Conservation (phyloP, 768 basidiomycete genomes). For the Tulasnella sp. region DNA sequence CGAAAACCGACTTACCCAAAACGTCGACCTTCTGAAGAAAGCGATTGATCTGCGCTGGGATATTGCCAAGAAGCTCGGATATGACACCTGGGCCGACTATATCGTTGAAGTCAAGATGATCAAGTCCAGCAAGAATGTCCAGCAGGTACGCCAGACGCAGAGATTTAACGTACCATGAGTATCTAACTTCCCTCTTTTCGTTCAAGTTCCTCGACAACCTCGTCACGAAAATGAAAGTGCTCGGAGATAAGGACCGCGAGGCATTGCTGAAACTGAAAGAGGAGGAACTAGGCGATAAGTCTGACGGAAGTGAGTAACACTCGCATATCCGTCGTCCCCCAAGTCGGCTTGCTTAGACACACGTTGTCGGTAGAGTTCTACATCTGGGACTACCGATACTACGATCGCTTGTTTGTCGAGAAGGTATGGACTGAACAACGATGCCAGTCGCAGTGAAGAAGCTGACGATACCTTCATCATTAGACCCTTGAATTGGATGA, state of each 20-base stretch:
- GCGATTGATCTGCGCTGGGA: slow-evolving; percentile 58
- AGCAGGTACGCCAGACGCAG: slow-evolving; percentile 32
- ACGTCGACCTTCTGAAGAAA: slow-evolving; percentile 57
- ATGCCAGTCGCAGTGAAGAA: neutral
- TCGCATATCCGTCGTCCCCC: neutral
- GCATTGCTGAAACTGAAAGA: slow-evolving; percentile 62
- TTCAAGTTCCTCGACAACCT: slow-evolving; percentile 67
- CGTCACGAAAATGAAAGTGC: slow-evolving; percentile 56
- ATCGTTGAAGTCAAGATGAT: slow-evolving; percentile 80
- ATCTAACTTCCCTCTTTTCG: neutral
- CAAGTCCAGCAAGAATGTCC: slow-evolving; percentile 51
- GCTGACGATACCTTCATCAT: neutral
- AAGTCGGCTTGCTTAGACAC: neutral
- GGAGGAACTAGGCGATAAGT: slow-evolving; percentile 48
- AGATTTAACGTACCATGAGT: slow-evolving; percentile 16
- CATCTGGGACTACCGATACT: slow-evolving; percentile 74
- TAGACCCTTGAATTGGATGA: slow-evolving; percentile 41
- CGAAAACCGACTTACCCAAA: slow-evolving; percentile 56
- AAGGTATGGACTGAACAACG: neutral
- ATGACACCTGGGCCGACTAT: slow-evolving; percentile 76
- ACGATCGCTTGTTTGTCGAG: slow-evolving; percentile 1
- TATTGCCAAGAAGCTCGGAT: slow-evolving; percentile 56
- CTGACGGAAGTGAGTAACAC: neutral
- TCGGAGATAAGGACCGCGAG: slow-evolving; percentile 55
- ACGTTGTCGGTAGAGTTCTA: slow-evolving; percentile 35